Evolutionary conservation across 2,329 filamentous ascomycete species (phyloP), one percentile per base, ranked within the genome.

Genomic region (Aspergillus terreus): DNA sequence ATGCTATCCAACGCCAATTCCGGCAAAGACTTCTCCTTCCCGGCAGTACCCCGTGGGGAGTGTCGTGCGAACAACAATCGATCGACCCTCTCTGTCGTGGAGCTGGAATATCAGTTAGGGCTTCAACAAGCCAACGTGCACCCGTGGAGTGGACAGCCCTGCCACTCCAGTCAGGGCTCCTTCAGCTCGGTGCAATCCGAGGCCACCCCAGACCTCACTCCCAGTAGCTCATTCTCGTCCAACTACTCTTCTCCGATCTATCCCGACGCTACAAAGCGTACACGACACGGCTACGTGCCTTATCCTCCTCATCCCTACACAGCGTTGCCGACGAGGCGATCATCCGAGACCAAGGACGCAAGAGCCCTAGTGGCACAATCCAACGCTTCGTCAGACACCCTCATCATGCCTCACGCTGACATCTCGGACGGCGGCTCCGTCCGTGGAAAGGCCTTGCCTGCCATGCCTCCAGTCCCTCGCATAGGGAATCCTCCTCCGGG

Each of bases 221-320:
- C 70, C 0, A 72, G 68, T 55, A 71, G 64, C 51, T 72, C 70
- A 1, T 71, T 72, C 53, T 72, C 70, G 21, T 72, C 70, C 1
- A 60, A 63, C 5, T 66, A 69, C 47, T 70, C 68, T 6, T 58
- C 63, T 14, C 57, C 63, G 0, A 53, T 62, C 4, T 67, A 67
- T 40, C 63, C 66, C 0, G 63, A 69, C 36, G 57, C 57, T 1
- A 58, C 65, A 2, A 42, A 66, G 4, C 62, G 59, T 21, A 61
- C 62, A 1, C n/a, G 40, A 23, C 40, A 66, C 41, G 63, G 65
- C 0, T 62, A 68, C 40, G 55, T 57, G 35, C 14, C 35, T 38
- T 38, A 19, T 59, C 63, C 17, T 63, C 50, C 12, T 52, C 53
- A n/a, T 53, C 62, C 4, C 49, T 40, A 17, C 46, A 19, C 15